Evolutionary conservation across 2,329 filamentous ascomycete genomes (phyloP), one percentile per base, ranked within the genome.

Genomic region (Alternaria sp.): DNA sequence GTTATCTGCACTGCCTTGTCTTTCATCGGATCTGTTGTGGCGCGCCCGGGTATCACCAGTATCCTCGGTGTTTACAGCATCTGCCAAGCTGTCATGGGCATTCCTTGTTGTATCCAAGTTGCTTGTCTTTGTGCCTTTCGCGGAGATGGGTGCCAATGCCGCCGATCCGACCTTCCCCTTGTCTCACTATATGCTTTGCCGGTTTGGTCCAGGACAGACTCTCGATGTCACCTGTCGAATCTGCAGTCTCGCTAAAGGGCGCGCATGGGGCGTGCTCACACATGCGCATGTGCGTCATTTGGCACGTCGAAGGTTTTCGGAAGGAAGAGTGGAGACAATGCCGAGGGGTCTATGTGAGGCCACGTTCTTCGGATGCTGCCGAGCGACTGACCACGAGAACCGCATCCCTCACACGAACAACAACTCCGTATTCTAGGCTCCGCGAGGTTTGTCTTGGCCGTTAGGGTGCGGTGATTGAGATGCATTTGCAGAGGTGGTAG

Each of bases 301-400:
- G 52, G 57, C 61, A 52, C 43, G 25, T 66, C 49, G 56, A 50
- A 47, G 57, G 44, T 52, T 40, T 57, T 26, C 45, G 57, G 51
- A 64, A 46, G 63, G 54, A 56, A 57, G 49, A 40, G 49, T 40
- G 19, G 49, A 25, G 59, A 59, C 59, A 54, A 43, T 64, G 50
- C 59, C 40, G 46, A 51, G 40, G 32, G 51, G 32, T 64, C 50
- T 45, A 57, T 43, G 54, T 56, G 45, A 55, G 60, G 60, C 57
- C 76, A 70, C 65, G 73, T 61, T 74, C 61, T 62, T 72, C 74
- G 74, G 74, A 64, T 74, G 60, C 68, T 74, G 50, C 74, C 73
- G 71, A 74, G 69, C 68, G 64, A 62, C 45, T 57, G 49, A 67
- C 61, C 68, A 61, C 66, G 69, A 65, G 61, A 60, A 55, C 26